Conservation (phyloP, 805 yeast genomes). For the Clavispora fructus region DNA sequence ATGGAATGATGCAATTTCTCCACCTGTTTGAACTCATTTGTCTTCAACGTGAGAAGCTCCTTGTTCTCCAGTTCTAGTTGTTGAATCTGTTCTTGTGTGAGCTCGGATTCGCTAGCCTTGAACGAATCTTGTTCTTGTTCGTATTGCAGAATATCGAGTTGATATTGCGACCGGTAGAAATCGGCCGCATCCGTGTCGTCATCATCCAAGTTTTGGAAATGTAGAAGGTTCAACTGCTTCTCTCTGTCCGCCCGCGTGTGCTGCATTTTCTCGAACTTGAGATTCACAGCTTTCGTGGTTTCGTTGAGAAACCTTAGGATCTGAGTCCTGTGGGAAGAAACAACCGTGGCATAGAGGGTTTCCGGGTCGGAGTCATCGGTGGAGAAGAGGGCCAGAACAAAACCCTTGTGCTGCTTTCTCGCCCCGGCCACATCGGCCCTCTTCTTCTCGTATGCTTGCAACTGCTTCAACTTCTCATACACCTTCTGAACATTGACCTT, state of each 20-base stretch:
- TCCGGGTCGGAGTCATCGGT: conserved; percentile 31
- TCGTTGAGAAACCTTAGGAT: conserved; percentile 45
- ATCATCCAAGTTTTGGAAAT: conserved; percentile 39
- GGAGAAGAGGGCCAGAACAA: conserved; percentile 16
- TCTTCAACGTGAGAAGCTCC: conserved; percentile 48
- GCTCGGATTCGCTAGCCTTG: background rate
- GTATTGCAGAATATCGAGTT: conserved; percentile 7
- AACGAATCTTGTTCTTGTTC: background rate
- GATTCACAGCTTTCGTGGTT: conserved; percentile 37
- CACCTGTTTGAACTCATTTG: conserved; percentile 57
- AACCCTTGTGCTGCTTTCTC: conserved; percentile 13
- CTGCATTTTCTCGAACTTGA: conserved; percentile 45
- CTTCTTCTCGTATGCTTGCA: conserved; percentile 49
- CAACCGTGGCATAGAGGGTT: conserved; percentile 26
- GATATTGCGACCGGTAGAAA: conserved; percentile 1
- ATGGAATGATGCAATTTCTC: conserved; percentile 57
- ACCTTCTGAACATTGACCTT: conserved; percentile 47
- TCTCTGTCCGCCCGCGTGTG: conserved; percentile 43
- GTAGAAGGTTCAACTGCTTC: conserved; percentile 27
- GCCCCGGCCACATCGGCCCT: conserved; percentile 25
- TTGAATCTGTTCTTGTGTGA: conserved; percentile 53
- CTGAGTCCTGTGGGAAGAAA: conserved; percentile 43
- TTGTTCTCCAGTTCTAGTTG: conserved; percentile 56
- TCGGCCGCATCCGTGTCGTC: conserved; percentile 16
- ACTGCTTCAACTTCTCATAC: conserved; percentile 43